These are phyloP conservation scores for Conticribra weissflogii DNA, from an alignment of 108 stramenopile genomes.

Conservation along the genomic window DNA sequence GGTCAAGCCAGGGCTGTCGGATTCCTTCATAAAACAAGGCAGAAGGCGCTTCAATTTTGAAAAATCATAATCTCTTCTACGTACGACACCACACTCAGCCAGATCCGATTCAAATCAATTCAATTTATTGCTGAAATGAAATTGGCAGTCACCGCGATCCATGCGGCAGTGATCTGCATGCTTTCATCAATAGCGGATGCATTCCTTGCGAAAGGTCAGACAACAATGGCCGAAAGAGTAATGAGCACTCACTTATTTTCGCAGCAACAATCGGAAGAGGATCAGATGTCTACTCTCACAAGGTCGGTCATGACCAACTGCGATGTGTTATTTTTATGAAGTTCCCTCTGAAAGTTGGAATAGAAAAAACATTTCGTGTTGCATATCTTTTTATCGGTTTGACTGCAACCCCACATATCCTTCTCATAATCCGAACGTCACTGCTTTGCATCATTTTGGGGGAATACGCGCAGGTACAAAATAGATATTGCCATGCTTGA, in stretches of 20 bases:
- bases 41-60: too few species aligned
- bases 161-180: background rate
- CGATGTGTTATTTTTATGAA: background rate
- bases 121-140: background rate
- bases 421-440: background rate
- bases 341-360: background rate
- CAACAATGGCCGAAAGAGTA: background rate
- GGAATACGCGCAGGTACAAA: constrained; percentile 15
- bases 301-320: background rate
- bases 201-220: background rate
- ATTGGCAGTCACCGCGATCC: background rate
- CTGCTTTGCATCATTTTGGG: background rate
- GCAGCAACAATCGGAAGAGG: background rate
- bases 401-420: background rate
- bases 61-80: too few species aligned
- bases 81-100: too few species aligned
- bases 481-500: constrained; percentile 12
- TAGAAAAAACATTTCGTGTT: background rate
- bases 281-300: background rate
- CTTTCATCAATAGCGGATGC: background rate
- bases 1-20: too few species aligned
- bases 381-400: too few species aligned
- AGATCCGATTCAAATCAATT: background rate
- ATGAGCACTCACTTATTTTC: background rate
- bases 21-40: too few species aligned